A percentile compares a stretch with the other conserved stretches of the same genome.
These are phyloP conservation scores for Penicillium parvum DNA, from an alignment of 495 filamentous ascomycete species.

Conservation along the genomic window DNA sequence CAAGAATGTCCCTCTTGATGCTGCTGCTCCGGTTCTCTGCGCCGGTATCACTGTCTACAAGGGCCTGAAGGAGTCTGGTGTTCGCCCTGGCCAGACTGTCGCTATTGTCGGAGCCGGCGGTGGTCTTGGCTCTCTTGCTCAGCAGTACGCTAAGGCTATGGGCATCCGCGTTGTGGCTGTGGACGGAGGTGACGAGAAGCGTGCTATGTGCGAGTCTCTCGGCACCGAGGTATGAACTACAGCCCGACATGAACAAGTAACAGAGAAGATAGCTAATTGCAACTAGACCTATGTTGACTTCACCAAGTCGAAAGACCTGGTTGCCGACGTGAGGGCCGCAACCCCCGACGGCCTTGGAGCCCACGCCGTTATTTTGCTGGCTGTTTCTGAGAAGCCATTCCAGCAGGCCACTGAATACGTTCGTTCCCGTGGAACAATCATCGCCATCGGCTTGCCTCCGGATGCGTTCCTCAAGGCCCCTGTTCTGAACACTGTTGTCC, in stretches of 20 bases:
- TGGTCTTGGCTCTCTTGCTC: constrained; percentile 73
- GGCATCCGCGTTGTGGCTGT: constrained; percentile 70
- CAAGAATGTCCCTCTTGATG: constrained; percentile 69
- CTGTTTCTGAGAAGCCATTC: constrained; percentile 84
- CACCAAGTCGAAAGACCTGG: constrained; percentile 61
- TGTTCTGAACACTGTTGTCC: constrained; percentile 78
- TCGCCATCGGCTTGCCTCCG: constrained; percentile 81
- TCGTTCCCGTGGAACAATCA: constrained; percentile 69
- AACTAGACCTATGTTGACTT: constrained; percentile 68
- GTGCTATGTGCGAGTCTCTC: constrained; percentile 57
- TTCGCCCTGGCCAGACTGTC: constrained; percentile 59
- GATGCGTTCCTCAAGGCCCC: constrained; percentile 71
- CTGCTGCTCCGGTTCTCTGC: constrained; percentile 74
- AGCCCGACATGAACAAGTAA: background rate
- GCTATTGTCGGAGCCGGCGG: constrained; percentile 85
- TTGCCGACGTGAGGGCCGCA: constrained; percentile 70
- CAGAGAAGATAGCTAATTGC: background rate
- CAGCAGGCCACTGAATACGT: constrained; percentile 86
- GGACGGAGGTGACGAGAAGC: constrained; percentile 74
- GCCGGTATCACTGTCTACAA: constrained; percentile 91
- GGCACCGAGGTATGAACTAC: constrained; percentile 45
- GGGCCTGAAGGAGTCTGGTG: constrained; percentile 77
- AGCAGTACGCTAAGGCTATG: constrained; percentile 87
- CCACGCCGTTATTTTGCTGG: constrained; percentile 79
- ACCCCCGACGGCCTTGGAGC: constrained; percentile 76